Base-by-base conservation (phyloP, 345 rosid species). In the Syzygium jambos region DNA sequence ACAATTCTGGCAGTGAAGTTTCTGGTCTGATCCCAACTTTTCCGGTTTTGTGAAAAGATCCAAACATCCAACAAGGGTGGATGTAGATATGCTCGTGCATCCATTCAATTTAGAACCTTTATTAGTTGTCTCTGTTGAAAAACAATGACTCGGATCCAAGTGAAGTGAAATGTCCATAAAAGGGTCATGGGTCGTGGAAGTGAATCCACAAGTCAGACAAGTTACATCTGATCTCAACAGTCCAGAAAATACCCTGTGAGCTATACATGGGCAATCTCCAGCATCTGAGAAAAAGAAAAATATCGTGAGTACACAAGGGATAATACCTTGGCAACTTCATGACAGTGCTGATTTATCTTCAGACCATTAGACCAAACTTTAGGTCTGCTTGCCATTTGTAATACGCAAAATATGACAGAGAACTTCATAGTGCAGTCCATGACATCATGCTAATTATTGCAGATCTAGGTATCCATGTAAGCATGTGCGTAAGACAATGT, bases 241-340 rank as follows among this genome's bases (percentile, higher is more conserved):
- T 85, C 99, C 99, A 34, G 99, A 97, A 90, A 97, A 97, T 52
- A 94, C 98, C 89, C 92, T 93, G 90, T 97, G 99, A 23, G 97
- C 96, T 61, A 97, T 94, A 84, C 99, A 97, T 68, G 91, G 94
- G 85, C 98, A 97, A 87, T 96, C 98, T 87, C 94, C 96, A 77
- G 90, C 92, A 90, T 93, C 99, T 95, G 94, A 53, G 82, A 85
- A 61, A 68, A 85, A 86, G 78, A 87, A 86, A 19, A 86, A 90
- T 77, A 22, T 68, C 1, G 15, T 73, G 0, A 73, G 14, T 11
- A 73, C 27, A 22, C 0, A 11, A 38, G 73, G 34, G 49, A 34
- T 38, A 34, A 19, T 73, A 73, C 80, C 80, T 38, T 38, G 46
- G 80, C 80, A 38, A 38, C 49, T 9, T 38, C 49, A 73, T 73